Evolutionary conservation across 2,329 filamentous ascomycete species (phyloP).

Genomic region (Calonectria honghensis): DNA sequence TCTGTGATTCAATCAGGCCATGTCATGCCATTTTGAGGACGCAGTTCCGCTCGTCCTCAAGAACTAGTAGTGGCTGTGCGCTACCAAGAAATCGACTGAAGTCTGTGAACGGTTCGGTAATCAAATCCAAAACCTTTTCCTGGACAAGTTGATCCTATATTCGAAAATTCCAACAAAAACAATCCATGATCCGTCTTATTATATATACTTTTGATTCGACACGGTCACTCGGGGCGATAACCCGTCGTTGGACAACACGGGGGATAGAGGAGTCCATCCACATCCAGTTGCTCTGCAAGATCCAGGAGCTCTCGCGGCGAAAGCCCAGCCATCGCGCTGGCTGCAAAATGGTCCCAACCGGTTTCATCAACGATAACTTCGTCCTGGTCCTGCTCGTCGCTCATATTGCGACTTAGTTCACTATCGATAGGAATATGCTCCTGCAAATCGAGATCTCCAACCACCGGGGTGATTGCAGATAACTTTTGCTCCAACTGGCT

Average conservation of each 20-base stretch:
- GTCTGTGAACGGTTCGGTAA: not conserved
- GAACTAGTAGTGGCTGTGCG: not conserved
- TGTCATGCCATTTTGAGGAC: not conserved
- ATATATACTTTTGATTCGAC: not conserved
- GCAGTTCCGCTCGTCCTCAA: not conserved
- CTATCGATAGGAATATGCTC: not conserved
- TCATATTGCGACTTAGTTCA: fast-evolving
- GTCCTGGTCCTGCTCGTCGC: slow-evolving; percentile 2
- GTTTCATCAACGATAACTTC: slow-evolving; percentile 44
- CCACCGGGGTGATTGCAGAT: slow-evolving; percentile 58
- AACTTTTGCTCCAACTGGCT: slow-evolving; percentile 61
- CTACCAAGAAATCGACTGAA: not conserved
- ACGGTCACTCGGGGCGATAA: not conserved
- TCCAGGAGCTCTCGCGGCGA: slow-evolving; percentile 58
- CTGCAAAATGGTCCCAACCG: slow-evolving; percentile 58
- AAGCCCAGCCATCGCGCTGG: slow-evolving; percentile 57
- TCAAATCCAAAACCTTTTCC: not conserved
- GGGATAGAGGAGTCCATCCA: slow-evolving; percentile 50
- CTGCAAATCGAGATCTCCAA: slow-evolving; percentile 30
- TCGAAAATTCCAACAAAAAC: not conserved
- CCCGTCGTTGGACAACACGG: slow-evolving; percentile 18
- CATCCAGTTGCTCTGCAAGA: slow-evolving; percentile 57
- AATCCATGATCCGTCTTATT: not conserved
- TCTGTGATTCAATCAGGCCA: not conserved
- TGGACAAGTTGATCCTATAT: not conserved